Evolutionary conservation across 495 filamentous ascomycete species (phyloP).

Genomic region (Penicillium samsonianum): DNA sequence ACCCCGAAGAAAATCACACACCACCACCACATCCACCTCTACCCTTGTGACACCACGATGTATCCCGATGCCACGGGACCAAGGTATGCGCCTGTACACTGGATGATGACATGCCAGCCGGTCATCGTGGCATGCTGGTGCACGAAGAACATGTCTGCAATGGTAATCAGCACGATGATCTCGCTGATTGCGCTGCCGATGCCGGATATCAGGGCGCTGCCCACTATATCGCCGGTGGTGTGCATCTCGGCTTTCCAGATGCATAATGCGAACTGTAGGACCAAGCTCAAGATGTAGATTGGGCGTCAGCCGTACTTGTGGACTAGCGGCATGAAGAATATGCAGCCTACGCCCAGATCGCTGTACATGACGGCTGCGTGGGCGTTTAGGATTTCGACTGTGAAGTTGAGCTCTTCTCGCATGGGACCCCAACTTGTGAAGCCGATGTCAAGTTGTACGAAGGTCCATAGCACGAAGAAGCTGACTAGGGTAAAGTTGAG

Average conservation of each 20-base stretch:
- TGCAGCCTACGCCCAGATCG: constrained; percentile 41
- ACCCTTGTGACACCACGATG: constrained; percentile 45
- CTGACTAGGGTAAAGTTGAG: constrained; percentile 41
- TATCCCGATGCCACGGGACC: constrained; percentile 48
- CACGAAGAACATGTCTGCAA: constrained; percentile 52
- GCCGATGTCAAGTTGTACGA: constrained; percentile 40
- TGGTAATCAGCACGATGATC: constrained; percentile 47
- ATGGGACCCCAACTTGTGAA: constrained; percentile 45
- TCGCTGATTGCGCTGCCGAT: constrained; percentile 44
- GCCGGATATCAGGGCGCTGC: constrained; percentile 35
- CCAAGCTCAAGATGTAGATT: constrained; percentile 43
- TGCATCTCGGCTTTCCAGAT: constrained; percentile 42
- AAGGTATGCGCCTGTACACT: constrained; percentile 36
- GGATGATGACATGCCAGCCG: constrained; percentile 38
- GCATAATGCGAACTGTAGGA: constrained; percentile 34
- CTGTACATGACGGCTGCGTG: constrained; percentile 38
- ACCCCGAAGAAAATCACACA: constrained; percentile 47
- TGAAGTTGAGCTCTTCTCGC: constrained; percentile 39
- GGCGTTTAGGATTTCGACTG: constrained; percentile 37
- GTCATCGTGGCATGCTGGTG: constrained; percentile 49
- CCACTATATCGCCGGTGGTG: constrained; percentile 36
- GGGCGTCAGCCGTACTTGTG: constrained; percentile 48
- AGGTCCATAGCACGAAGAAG: constrained; percentile 44
- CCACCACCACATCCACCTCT: constrained; percentile 58
- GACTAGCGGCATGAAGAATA: constrained; percentile 49